Evolutionary conservation across 108 stramenopile genomes (phyloP), one percentile per base, ranked within the genome.

Genomic region (Pseudonitzschia pungens): DNA sequence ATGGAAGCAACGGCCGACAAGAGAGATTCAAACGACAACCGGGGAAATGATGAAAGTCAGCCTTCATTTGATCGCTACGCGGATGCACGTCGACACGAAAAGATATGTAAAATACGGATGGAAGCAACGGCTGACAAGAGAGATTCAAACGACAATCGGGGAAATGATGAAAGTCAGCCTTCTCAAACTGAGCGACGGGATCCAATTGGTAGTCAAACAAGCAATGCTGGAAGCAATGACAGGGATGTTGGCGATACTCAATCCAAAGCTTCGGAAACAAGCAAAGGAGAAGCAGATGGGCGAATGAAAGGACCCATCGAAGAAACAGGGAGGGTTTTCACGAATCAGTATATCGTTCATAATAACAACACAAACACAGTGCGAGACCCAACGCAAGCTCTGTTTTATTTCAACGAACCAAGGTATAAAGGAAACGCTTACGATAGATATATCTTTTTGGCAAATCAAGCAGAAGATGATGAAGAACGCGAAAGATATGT

Each of bases 51-150:
- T n/a, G 36, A 36, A 36, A 36, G 36, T 36, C n/a, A n/a, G 50
- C n/a, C n/a, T 36, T 55, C 29, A 29, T 71, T 71, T 42, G 56
- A 58, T 40, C 6, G 42, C 42, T 71, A 59, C 43, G 16, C 18
- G 40, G 55, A 57, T 22, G 70, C 70, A 40, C 36, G 41, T 27
- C 42, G 7, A 22, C 70, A 71, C 41, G 70, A 65, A 44, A 57
- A 58, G 56, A 0, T 15, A 0, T 58, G 57, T 14, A 31, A 31
- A 16, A 58, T 31, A 26, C 6, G 29, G 28, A 58, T 58, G 57
- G 29, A 31, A 58, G 29, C 60, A 31, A 62, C 60, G 11, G 60
- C 54, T 24, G 54, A 55, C 20, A 22, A 26, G 54, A 22, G 22
- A 11, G 54, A 26, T 4, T 12, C 45, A 48, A 48, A 4, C 1